Evolutionary conservation across 2,329 filamentous ascomycete species (phyloP).

Genomic region (Mycosphaerella sp.): DNA sequence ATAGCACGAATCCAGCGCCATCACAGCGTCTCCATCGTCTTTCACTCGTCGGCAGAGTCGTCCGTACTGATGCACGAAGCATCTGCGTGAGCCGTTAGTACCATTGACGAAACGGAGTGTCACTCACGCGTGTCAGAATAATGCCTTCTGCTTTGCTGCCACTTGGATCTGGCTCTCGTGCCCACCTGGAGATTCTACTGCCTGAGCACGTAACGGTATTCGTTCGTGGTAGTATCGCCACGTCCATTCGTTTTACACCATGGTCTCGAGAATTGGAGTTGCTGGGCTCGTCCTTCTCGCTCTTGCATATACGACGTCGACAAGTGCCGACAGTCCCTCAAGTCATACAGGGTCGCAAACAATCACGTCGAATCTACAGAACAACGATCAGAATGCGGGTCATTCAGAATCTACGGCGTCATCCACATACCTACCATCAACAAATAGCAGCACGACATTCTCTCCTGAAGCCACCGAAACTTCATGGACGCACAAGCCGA

Average conservation of each 20-base stretch:
- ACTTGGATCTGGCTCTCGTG: background rate
- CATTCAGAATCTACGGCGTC: background rate
- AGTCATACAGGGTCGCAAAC: background rate
- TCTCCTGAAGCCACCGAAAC: background rate
- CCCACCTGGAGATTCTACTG: background rate
- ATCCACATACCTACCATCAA: constrained; percentile 1
- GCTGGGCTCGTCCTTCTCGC: constrained; percentile 2
- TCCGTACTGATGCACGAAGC: background rate
- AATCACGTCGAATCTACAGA: background rate
- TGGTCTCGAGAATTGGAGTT: background rate
- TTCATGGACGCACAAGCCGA: background rate
- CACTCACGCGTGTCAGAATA: background rate
- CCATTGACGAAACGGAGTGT: background rate
- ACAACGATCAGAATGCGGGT: background rate
- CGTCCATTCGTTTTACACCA: constrained; percentile 19
- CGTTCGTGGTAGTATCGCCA: constrained; percentile 13
- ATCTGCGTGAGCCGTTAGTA: background rate
- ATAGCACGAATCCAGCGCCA: background rate
- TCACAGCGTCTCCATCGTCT: background rate
- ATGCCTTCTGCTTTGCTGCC: background rate
- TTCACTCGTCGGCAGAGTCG: background rate
- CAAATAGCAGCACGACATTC: constrained; percentile 1
- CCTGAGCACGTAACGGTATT: background rate
- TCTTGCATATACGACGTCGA: constrained; percentile 9
- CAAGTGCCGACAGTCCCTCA: background rate